Percentiles rank a stretch among this genome's conserved stretches.
Evolutionary conservation across 2,329 filamentous ascomycete species (phyloP).

Genomic region (Cladophialophora chaetospira): DNA sequence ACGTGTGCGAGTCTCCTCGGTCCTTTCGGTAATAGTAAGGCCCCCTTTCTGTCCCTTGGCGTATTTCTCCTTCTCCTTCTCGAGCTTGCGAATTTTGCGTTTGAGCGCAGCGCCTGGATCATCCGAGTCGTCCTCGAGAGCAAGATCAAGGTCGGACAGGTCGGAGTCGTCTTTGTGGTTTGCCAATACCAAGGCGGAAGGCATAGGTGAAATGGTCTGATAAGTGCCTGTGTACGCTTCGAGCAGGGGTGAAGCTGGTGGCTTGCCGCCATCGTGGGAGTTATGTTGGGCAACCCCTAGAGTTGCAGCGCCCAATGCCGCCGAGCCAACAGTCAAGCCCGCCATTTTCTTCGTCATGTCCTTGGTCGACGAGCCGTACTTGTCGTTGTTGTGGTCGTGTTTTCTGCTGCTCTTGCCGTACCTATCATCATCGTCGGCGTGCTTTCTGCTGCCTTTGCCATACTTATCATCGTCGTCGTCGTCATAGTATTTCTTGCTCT

Average conservation of each 20-base stretch:
- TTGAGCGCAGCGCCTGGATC: conserved; percentile 38
- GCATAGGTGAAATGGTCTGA: conserved; percentile 93
- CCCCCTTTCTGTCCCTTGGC: conserved; percentile 14
- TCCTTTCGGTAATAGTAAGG: conserved; percentile 4
- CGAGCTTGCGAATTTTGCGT: conserved; percentile 36
- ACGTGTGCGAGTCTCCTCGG: conserved; percentile 19
- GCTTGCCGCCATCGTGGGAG: conserved; percentile 43
- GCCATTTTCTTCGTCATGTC: conserved; percentile 32
- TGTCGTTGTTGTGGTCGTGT: conserved; percentile 19
- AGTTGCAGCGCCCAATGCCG: conserved; percentile 43
- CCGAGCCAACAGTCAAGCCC: conserved; percentile 34
- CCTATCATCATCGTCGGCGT: conserved; percentile 15
- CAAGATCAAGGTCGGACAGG: conserved; percentile 48
- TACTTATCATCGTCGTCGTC: conserved; percentile 13
- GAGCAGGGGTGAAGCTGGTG: conserved; percentile 80
- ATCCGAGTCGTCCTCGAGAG: conserved; percentile 35
- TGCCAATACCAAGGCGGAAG: conserved; percentile 69
- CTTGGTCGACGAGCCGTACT: conserved; percentile 22
- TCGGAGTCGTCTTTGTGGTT: conserved; percentile 59
- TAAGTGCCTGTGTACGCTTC: conserved; percentile 94
- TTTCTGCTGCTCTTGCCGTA: conserved; percentile 19
- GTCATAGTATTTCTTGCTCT: conserved; percentile 24
- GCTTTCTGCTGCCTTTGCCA: neutral
- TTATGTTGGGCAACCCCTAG: conserved; percentile 39
- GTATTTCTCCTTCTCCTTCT: conserved; percentile 39